Base-by-base conservation (phyloP, 768 basidiomycete species). In the Termitomyces sp. region DNA sequence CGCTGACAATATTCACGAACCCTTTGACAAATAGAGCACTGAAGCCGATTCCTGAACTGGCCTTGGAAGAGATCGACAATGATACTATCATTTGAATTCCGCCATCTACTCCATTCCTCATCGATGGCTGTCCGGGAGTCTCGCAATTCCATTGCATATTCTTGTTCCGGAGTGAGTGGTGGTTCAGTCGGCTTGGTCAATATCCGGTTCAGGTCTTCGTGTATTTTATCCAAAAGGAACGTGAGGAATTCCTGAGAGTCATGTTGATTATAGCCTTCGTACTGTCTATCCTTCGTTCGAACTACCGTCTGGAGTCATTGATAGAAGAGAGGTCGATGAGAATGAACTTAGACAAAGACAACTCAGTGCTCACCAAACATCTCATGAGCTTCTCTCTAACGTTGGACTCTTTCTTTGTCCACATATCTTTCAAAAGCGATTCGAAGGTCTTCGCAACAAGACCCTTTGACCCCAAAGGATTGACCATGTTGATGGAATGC, bases 11-110 rank as follows among this genome's bases (percentile, higher is more conserved):
- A 61, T 44, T 38, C 30, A n/a, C 53, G n/a, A 18, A 95, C 95
- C 73, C 92, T 91, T 62, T 86, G 79, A 70, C 96, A 99, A 4
- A 90, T 96, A 69, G 94, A 69, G 71, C 96, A 99, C 66, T 91
- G 83, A 74, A 99, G 72, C 56, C 87, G 81, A 74, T 89, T 98
- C 63, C 93, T 79, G 72, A 97, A 98, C 72, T 98, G 97, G 12
- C 96, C 96, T 74, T 98, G 96, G 78, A 99, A 98, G 69, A 89
- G 91, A 72, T 98, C 95, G 32, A 98, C 97, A 55, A 99, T 88
- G 56, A 98, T 74, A 66, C 91, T 93, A 70, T 99, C 93, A 69
- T 98, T 94, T 57, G 92, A 82, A 76, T 85, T 84, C 70, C 85
- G 85, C 80, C 97, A 98, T 41, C 88, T 82, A 61, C 84, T 79